These are phyloP conservation scores for Cytospora schulzeri DNA, from an alignment of 2,329 filamentous ascomycete genomes.

Conservation along the genomic window DNA sequence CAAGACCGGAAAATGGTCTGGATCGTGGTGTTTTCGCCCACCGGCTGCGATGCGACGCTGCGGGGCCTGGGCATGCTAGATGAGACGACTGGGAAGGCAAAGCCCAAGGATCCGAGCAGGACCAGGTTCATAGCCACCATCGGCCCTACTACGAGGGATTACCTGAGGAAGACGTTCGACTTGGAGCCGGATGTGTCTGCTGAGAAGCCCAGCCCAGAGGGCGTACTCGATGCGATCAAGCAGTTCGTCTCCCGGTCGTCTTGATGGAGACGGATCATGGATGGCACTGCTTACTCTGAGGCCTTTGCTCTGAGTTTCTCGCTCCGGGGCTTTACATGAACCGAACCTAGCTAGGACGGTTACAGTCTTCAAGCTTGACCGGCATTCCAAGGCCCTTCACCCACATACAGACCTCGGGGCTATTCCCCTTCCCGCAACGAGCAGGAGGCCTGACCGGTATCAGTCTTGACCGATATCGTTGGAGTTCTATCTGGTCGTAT, in stretches of 20 bases:
- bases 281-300: too few species aligned
- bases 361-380: neutral
- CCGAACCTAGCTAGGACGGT: neutral
- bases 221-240: conserved; percentile 69
- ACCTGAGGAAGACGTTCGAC: conserved; percentile 65
- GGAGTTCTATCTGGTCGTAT: neutral
- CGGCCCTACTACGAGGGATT: conserved; percentile 85
- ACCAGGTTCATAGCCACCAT: conserved; percentile 79
- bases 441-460: neutral
- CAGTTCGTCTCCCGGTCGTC: conserved; percentile 38
- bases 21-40: conserved; percentile 75
- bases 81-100: conserved; percentile 44
- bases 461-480: neutral
- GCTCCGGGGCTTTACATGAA: neutral
- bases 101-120: conserved; percentile 35
- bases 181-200: conserved; percentile 80
- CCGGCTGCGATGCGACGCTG: conserved; percentile 64
- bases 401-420: neutral
- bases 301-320: too few species aligned
- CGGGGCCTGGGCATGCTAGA: conserved; percentile 55
- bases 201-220: conserved; percentile 77
- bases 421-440: too few species aligned
- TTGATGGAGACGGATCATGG: neutral
- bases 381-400: neutral
- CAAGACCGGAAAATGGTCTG: conserved; percentile 53